phyloP scores from a whole-genome alignment of 305 asterid species.

The Fraxinus dipetala region DNA sequence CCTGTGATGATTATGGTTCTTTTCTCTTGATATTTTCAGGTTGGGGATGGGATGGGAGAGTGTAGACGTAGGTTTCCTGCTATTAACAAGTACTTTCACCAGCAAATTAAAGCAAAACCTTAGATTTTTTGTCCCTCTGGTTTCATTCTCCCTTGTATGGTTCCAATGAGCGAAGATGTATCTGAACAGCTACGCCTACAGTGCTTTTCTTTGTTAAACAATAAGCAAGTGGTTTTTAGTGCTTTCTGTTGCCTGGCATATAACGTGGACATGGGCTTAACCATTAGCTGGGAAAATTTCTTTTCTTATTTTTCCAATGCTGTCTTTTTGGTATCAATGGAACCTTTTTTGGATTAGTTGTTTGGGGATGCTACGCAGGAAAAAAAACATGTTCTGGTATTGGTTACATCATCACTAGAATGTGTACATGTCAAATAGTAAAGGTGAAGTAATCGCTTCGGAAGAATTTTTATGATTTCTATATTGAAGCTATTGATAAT shows the following conservation, averaged over 20 bases:
- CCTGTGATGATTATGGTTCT: not conserved
- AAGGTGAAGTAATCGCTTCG: not conserved
- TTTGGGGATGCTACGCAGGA: not conserved
- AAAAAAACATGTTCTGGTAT: not conserved
- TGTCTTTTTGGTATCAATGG: not conserved
- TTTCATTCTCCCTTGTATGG: not conserved
- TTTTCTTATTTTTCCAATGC: not conserved
- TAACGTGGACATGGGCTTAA: not conserved
- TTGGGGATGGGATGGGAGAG: slow-evolving; percentile 1
- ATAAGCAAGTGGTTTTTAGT: not conserved
- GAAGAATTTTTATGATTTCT: not conserved
- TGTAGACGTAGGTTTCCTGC: not conserved
- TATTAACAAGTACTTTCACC: not conserved
- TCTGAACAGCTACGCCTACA: not conserved
- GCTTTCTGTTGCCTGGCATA: not conserved
- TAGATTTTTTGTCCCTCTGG: not conserved
- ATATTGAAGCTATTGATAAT: not conserved
- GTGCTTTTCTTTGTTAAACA: not conserved
- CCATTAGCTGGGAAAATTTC: not conserved
- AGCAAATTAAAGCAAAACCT: not conserved
- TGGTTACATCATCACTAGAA: not conserved
- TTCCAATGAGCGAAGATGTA: not conserved
- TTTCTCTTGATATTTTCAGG: not conserved
- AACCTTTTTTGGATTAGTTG: not conserved
- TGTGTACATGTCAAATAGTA: not conserved